Percentiles rank a stretch among this genome's conserved stretches.
Conservation (phyloP, 805 yeast genomes). For the Brettanomyces sp. region DNA sequence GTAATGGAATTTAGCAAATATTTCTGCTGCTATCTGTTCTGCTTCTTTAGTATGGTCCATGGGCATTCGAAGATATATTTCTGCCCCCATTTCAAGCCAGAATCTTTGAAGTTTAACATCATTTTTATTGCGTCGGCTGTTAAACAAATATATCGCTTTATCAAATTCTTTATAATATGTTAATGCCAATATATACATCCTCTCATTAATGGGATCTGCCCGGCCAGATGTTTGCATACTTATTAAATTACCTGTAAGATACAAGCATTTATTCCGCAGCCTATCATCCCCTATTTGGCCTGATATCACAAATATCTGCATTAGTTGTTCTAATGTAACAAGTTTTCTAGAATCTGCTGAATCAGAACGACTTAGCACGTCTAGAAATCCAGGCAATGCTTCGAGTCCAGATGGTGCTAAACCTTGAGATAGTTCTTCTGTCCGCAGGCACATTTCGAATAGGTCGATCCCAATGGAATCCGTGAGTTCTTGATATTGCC, state of each 20-base stretch:
- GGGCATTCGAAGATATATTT: conserved; percentile 27
- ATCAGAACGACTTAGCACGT: conserved; percentile 10
- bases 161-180: conserved; percentile 23
- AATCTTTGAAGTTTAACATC: conserved; percentile 33
- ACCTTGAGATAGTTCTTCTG: conserved; percentile 12
- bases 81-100: conserved; percentile 45
- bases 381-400: conserved; percentile 16
- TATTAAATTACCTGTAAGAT: conserved; percentile 33
- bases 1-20: conserved; percentile 23
- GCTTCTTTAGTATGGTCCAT: conserved; percentile 23
- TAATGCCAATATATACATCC: conserved; percentile 38
- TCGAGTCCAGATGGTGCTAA: conserved; percentile 14
- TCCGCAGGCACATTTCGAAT: too few relatives aligned
- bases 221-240: conserved; percentile 31
- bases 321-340: conserved; percentile 28
- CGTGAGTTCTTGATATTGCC: conserved; percentile 3
- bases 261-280: conserved; percentile 25
- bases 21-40: conserved; percentile 22
- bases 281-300: conserved; percentile 28
- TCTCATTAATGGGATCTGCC: conserved; percentile 41
- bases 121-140: conserved; percentile 23
- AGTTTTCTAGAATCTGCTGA: conserved; percentile 10
- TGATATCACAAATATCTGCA: conserved; percentile 30
- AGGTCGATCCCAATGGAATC: neutral
- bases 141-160: conserved; percentile 30